These are phyloP conservation scores for Colletotrichum neosansevieriae DNA, from an alignment of 2,329 filamentous ascomycete genomes.

Conservation along the genomic window DNA sequence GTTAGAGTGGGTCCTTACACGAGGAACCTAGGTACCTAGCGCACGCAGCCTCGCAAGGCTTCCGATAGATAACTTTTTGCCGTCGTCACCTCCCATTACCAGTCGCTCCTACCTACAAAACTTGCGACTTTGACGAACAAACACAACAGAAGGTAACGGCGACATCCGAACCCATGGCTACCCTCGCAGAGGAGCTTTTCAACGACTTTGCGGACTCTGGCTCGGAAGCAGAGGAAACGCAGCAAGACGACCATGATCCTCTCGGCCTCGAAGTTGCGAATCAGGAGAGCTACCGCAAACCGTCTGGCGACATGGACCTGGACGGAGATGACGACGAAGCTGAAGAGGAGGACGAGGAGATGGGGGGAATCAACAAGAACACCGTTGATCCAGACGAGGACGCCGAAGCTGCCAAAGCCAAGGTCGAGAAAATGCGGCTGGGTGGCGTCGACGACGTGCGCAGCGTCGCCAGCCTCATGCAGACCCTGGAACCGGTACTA, in stretches of 20 bases:
- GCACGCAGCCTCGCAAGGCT: conserved; percentile 25
- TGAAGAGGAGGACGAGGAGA: conserved; percentile 71
- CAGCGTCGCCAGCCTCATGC: conserved; percentile 84
- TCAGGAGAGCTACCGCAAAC: conserved; percentile 53
- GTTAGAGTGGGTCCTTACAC: background rate
- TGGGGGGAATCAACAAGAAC: conserved; percentile 60
- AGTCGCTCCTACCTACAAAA: background rate
- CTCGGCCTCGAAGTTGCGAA: conserved; percentile 59
- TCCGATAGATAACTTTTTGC: conserved; percentile 1
- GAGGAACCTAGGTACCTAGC: background rate
- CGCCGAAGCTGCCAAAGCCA: conserved; percentile 78
- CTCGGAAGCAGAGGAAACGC: conserved; percentile 77
- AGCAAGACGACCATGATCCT: conserved; percentile 60
- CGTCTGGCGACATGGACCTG: conserved; percentile 64
- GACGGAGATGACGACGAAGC: conserved; percentile 68
- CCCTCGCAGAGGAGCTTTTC: conserved; percentile 90
- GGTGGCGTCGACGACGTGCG: conserved; percentile 81
- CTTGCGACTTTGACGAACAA: background rate
- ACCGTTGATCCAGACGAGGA: conserved; percentile 67
- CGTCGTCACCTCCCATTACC: background rate
- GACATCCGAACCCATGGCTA: conserved; percentile 75
- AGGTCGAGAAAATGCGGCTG: conserved; percentile 86
- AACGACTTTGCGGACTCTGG: conserved; percentile 91
- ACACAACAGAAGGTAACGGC: background rate
- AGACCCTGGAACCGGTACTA: conserved; percentile 82